Evolutionary conservation across 2,329 filamentous ascomycete genomes (phyloP).

Genomic region (Hymenoscyphus linearis): DNA sequence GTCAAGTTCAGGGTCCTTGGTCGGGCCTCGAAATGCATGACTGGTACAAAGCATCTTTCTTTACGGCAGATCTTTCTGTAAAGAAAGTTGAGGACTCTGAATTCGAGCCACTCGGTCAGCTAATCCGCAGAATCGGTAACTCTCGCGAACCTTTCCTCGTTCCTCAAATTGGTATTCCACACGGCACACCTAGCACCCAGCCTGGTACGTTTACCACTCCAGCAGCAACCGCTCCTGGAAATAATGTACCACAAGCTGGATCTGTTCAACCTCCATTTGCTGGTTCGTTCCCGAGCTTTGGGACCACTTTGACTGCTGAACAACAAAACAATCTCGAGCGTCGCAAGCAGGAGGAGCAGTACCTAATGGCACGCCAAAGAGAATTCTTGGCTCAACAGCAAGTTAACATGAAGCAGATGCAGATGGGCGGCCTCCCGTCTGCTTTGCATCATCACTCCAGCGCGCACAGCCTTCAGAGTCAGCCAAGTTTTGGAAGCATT

Average conservation of each 20-base stretch:
- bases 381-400: slow-evolving; percentile 89
- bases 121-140: slow-evolving; percentile 94
- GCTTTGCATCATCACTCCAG: slow-evolving; percentile 88
- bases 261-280: slow-evolving; percentile 83
- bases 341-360: slow-evolving; percentile 96
- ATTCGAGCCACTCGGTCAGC: slow-evolving; percentile 89
- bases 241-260: slow-evolving; percentile 44
- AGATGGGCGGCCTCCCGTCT: slow-evolving; percentile 46
- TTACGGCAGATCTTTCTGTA: slow-evolving; percentile 87
- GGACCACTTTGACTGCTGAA: slow-evolving; percentile 90
- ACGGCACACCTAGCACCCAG: slow-evolving; percentile 63
- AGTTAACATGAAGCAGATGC: slow-evolving; percentile 67
- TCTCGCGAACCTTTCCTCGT: slow-evolving; percentile 96
- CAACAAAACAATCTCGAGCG: slow-evolving; percentile 97
- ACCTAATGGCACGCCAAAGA: slow-evolving; percentile 91
- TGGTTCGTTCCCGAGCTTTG: slow-evolving; percentile 91
- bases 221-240: slow-evolving; percentile 33
- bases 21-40: slow-evolving; percentile 99
- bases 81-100: slow-evolving; percentile 92
- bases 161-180: slow-evolving; percentile 90
- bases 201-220: slow-evolving; percentile 32
- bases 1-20: slow-evolving; percentile 87
- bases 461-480: slow-evolving; percentile 91
- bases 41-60: slow-evolving; percentile 99
- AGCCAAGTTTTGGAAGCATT: slow-evolving; percentile 94